Evolutionary conservation across 2,329 filamentous ascomycete genomes (phyloP), one percentile per base, ranked within the genome.

Genomic region (Fusarium sp.): DNA sequence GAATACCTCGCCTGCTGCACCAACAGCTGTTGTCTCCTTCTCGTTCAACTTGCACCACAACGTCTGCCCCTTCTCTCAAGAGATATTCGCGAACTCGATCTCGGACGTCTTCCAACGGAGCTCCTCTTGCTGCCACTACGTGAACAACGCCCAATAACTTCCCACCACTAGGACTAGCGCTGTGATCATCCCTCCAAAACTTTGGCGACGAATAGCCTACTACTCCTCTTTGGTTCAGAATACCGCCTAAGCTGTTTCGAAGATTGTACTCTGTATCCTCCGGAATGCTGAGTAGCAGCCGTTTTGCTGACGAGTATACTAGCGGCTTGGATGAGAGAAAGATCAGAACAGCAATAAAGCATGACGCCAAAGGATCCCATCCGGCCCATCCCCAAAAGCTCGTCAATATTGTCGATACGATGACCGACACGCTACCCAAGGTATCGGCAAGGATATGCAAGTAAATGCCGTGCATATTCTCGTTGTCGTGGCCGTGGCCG

Each of bases 391-490:
- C 93, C 79, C 94, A 93, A 77, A 94, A 91, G 79, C 97, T 92
- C 1, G 97, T 97, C 28, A 98, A 86, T 2, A 94, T 85, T 0
- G 96, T 99, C 12, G 95, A 98, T 38, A 95, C 90, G 70, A 99
- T 97, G 53, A 99, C 96, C 2, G 96, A 96, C 3, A 95, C 93
- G 61, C 95, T 98, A 32, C 96, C 96, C 35, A 98, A 90, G 0
- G 96, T 97, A 80, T 99, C 96, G 10, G 96, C 96, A 33, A 98
- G 87, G 57, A 99, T 94, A 79, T 99, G 96, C 25, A 99, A 86
- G 82, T 97, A 99, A 74, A 99, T 98, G 18, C 96, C 96, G 77
- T 96, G 85, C 95, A 99, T 98, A 80, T 99, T 99, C 78, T 99
- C 96, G 81, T 97, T 97, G 70, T 94, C 93, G 78, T 95, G 93